phyloP scores from a whole-genome alignment of 306 rosid genomes.

The Vachellia pachyceras region DNA sequence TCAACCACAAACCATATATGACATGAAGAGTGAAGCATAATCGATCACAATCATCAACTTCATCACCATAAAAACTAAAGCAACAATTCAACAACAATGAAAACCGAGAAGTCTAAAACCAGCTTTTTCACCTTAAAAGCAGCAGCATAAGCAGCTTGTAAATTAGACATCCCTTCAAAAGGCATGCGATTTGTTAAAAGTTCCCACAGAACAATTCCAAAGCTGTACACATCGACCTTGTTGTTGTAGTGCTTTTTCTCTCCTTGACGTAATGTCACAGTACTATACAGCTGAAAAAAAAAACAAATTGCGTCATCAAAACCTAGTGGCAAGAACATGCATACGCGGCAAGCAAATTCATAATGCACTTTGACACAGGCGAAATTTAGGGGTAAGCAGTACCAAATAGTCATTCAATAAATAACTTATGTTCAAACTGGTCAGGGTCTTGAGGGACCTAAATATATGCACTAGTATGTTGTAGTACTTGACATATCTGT shows the following conservation, averaged over 20 bases:
- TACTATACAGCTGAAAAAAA: slow-evolving; percentile 86
- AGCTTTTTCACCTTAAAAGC: slow-evolving; percentile 83
- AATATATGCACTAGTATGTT: background rate
- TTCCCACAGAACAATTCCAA: slow-evolving; percentile 98
- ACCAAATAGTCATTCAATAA: background rate
- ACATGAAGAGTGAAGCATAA: background rate
- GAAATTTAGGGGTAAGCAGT: background rate
- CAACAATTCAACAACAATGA: background rate
- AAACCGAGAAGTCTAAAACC: background rate
- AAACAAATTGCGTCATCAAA: slow-evolving; percentile 20
- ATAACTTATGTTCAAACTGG: background rate
- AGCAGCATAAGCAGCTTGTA: slow-evolving; percentile 99
- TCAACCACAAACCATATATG: background rate
- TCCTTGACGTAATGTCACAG: slow-evolving; percentile 95
- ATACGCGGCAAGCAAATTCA: background rate
- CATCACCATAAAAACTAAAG: background rate
- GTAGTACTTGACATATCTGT: background rate
- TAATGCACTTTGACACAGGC: background rate
- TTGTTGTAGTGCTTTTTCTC: slow-evolving; percentile 99
- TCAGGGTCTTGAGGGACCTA: background rate
- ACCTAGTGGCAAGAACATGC: background rate
- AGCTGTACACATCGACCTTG: slow-evolving; percentile 97
- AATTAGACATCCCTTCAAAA: slow-evolving; percentile 98
- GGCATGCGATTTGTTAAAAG: slow-evolving; percentile 98
- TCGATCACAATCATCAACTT: background rate